Evolutionary conservation across 1,284 basidiomycete species (phyloP), one percentile per base, ranked within the genome.

Genomic region (Rugosomyces carneus): DNA sequence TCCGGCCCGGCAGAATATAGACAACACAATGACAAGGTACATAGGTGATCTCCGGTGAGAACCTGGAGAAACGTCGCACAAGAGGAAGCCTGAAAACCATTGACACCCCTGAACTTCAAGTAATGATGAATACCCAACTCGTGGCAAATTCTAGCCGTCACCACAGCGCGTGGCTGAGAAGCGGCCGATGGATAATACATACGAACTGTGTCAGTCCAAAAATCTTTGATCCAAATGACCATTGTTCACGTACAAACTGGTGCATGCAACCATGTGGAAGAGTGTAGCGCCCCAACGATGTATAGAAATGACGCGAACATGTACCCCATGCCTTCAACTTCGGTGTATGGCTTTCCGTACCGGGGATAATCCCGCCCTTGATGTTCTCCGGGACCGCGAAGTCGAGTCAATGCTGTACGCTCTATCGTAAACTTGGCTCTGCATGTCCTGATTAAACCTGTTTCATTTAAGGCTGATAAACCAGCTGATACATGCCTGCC

Each of bases 31-130:
- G 39, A 34, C 21, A 23, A 23, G 21, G 21, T 23, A 34, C 31
- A 42, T 13, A 31, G 39, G 19, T 38, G 45, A 42, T 47, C 40
- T 42, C 40, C 45, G 40, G 36, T 38, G 36, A 13, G 31, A 34
- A 16, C n/a, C 15, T 34, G 31, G 13, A 34, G 6, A 11, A 20
- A 31, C 21, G 21, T 23, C 21, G 21, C 21, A 29, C 15, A 7
- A 27, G 13, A 8, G 19, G 5, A 19, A 5, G 20, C 29, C 11
- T 31, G 21, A 9, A 16, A 40, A 40, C 24, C 16, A 20, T n/a
- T n/a, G n/a, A n/a, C n/a, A 26, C 38, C 39, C 26, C 31, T 34
- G n/a, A 34, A 8, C 31, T 29, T 29, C 9, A 13, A 29, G 27
- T 29, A 10, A 29, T 29, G 27, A 29, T 29, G 27, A 29, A 34